Conservation (phyloP, 2,329 filamentous ascomycete genomes). For the Arthrobotrys sinensis region DNA sequence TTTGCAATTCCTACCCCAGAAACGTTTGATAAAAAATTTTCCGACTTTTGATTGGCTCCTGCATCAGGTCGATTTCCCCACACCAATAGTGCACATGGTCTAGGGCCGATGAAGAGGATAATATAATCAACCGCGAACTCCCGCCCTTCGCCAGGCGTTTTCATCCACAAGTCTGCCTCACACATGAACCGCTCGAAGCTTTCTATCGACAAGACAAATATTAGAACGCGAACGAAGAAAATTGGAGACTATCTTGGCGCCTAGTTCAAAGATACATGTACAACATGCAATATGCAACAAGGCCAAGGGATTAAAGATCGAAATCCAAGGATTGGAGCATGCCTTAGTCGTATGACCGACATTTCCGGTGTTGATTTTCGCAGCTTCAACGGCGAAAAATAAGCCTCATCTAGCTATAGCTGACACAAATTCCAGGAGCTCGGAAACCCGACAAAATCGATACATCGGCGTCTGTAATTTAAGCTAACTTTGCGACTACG, state of each 20-base stretch:
- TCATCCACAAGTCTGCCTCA: conserved; percentile 48
- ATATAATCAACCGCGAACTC: conserved; percentile 53
- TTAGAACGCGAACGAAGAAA: neutral
- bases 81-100: neutral
- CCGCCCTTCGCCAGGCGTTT: conserved; percentile 46
- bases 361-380: neutral
- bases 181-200: neutral
- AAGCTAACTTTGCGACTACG: neutral
- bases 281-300: neutral
- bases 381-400: conserved; percentile 20
- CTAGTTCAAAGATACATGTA: conserved; percentile 6
- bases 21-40: conserved; percentile 23
- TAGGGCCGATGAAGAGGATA: neutral
- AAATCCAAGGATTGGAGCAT: neutral
- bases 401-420: neutral
- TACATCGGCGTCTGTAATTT: neutral
- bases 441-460: neutral
- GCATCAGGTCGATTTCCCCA: conserved; percentile 3
- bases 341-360: conserved; percentile 21
- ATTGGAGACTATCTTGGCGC: conserved; percentile 16
- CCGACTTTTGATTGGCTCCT: conserved; percentile 33
- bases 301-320: conserved; percentile 15
- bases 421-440: conserved; percentile 2
- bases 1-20: conserved; percentile 46
- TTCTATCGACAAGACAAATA: conserved; percentile 10